Base-by-base conservation (phyloP, 2,329 filamentous ascomycete genomes). In the Aspergillus unguis region DNA sequence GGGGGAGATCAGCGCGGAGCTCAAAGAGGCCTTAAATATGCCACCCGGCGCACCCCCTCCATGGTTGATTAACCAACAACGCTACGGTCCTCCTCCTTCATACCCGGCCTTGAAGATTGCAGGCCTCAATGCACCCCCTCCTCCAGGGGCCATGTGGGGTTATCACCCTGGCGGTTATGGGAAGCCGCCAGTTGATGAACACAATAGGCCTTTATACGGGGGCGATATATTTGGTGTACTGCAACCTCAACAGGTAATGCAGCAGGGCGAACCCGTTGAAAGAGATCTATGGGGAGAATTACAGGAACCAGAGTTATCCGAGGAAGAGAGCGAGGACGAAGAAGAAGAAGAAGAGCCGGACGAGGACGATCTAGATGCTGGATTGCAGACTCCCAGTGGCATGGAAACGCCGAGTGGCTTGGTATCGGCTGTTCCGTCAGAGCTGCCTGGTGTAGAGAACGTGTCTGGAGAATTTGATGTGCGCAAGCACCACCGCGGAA, bases 31-130 rank as follows among this genome's bases (percentile, higher is more conserved):
- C 4, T 81, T 99, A 1, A 94, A 90, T 63, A 97, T 99, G 77
- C 89, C 91, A 25, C 89, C 90, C 10, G 92, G 90, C 46, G 91
- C 92, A 27, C 92, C 94, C 6, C 92, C 94, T 26, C 94, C 94
- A 37, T 99, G 94, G 94, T 81, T 99, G 56, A 92, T 99, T 69
- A 96, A 96, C 72, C 90, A 95, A 73, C 94, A 99, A 73, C 86
- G 92, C 62, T 90, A 91, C 64, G 94, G 94, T 0, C 91, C 92
- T 26, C 92, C 94, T 1, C 92, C 92, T 5, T 95, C 91, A 6
- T 99, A 99, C 70, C 92, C 94, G 25, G 90, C 90, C n/a, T 80
- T 97, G 48, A 95, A 94, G 69, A 91, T 99, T 55, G 88, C 94
- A 6, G 94, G 94, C 41, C 81, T 99, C 43, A 99, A 97, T 70